Percentiles rank a stretch among this genome's conserved stretches.
Conservation (phyloP, 2,329 filamentous ascomycete genomes). For the Bretziella fagacearum region DNA sequence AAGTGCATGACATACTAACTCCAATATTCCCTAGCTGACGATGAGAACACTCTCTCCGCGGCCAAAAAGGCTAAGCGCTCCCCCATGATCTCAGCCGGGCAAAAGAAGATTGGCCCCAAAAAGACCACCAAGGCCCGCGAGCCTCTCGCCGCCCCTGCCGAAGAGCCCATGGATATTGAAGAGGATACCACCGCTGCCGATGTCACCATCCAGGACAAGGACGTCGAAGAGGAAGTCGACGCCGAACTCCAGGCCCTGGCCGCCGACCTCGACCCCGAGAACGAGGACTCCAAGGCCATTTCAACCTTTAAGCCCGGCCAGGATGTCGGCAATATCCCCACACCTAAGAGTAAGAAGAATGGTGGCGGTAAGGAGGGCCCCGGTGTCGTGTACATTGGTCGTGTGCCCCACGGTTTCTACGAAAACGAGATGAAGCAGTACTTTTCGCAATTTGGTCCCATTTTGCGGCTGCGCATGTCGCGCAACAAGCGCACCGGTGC, state of each 20-base stretch:
- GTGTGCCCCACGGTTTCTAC: conserved; percentile 87
- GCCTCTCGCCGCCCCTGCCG: not conserved
- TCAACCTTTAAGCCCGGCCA: conserved; percentile 30
- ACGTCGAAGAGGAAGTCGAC: conserved; percentile 26
- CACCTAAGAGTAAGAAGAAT: conserved; percentile 29
- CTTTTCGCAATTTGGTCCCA: conserved; percentile 81
- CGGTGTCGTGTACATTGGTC: conserved; percentile 78
- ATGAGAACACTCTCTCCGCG: conserved; percentile 28
- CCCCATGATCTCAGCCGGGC: conserved; percentile 2
- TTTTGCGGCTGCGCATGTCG: conserved; percentile 63
- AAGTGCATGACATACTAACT: conserved; percentile 9
- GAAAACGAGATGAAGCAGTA: conserved; percentile 89
- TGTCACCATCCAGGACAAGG: conserved; percentile 21
- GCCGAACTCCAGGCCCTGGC: conserved; percentile 29
- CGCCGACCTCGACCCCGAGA: conserved; percentile 28
- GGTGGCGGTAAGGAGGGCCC: conserved; percentile 33
- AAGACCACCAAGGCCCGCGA: conserved; percentile 6
- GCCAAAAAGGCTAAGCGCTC: conserved; percentile 19
- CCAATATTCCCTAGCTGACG: conserved; percentile 22
- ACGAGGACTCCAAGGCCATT: conserved; percentile 21
- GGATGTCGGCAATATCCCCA: conserved; percentile 34
- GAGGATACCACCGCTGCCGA: conserved; percentile 17
- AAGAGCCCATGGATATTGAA: conserved; percentile 16
- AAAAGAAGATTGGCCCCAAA: conserved; percentile 22
- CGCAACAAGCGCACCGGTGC: conserved; percentile 83